phyloP scores from a whole-genome alignment of 2,329 filamentous ascomycete genomes.

The Thielaviopsis populi region DNA sequence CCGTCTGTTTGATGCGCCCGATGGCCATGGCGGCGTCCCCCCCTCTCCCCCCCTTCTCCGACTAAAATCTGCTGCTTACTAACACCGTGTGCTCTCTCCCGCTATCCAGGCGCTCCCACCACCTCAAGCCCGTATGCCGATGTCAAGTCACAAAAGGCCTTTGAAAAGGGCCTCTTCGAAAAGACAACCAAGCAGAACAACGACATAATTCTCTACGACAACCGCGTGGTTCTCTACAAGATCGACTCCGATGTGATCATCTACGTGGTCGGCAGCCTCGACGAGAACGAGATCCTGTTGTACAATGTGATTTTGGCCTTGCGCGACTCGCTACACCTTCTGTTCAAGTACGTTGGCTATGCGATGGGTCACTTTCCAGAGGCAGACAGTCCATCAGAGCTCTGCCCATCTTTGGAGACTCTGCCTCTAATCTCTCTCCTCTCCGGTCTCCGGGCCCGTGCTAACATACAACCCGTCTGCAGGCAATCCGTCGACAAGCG shows the following conservation, averaged over 20 bases:
- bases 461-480: background rate
- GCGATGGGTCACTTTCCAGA: background rate
- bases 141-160: slow-evolving; percentile 84
- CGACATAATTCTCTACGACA: slow-evolving; percentile 96
- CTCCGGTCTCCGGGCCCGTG: slow-evolving; percentile 10
- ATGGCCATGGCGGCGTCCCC: background rate
- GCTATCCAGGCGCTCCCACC: slow-evolving; percentile 14
- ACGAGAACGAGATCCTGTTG: slow-evolving; percentile 93
- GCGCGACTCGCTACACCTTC: slow-evolving; percentile 73
- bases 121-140: slow-evolving; percentile 65
- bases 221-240: slow-evolving; percentile 93
- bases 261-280: slow-evolving; percentile 78
- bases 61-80: slow-evolving; percentile 22
- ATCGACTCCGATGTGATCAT: slow-evolving; percentile 93
- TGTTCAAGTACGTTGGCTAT: slow-evolving; percentile 74
- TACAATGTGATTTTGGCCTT: slow-evolving; percentile 91
- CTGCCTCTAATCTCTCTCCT: background rate
- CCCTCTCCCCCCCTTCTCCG: background rate
- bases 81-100: slow-evolving; percentile 14
- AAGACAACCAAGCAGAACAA: slow-evolving; percentile 93
- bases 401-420: background rate
- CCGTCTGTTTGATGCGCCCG: background rate
- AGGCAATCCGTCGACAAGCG: slow-evolving; percentile 95
- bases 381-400: too few species aligned
- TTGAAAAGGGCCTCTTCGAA: slow-evolving; percentile 88